These are phyloP conservation scores for Umbelopsis sp. DNA, from an alignment of 192 early-diverging fungal species.

Conservation along the genomic window DNA sequence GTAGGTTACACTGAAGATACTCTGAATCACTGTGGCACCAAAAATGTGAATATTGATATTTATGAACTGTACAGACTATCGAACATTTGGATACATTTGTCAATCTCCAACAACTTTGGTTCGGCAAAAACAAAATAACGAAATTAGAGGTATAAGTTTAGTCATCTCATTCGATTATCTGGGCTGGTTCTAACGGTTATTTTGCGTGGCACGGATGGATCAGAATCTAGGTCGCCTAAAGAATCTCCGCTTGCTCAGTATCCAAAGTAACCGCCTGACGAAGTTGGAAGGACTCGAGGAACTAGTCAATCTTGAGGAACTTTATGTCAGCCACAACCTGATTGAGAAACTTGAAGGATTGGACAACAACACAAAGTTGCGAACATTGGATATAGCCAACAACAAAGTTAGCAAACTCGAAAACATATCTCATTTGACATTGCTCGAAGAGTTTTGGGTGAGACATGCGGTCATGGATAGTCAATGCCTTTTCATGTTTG, in stretches of 20 bases:
- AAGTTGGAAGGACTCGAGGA: constrained; percentile 75
- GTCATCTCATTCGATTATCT: background rate
- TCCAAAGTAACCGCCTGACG: constrained; percentile 88
- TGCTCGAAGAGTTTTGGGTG: constrained; percentile 92
- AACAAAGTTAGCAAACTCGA: constrained; percentile 79
- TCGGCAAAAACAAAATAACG: constrained; percentile 98
- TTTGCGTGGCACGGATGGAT: background rate
- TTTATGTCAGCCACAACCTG: constrained; percentile 94
- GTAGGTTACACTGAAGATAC: constrained; percentile 39
- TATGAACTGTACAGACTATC: constrained; percentile 58
- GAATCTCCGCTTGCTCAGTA: constrained; percentile 70
- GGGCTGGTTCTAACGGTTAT: background rate
- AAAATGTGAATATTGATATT: background rate
- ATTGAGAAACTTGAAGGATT: constrained; percentile 77
- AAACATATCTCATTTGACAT: constrained; percentile 66
- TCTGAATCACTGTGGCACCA: background rate
- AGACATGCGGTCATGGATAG: constrained; percentile 33
- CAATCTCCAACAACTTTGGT: constrained; percentile 87
- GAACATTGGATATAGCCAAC: constrained; percentile 84
- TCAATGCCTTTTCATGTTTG: constrained; percentile 44
- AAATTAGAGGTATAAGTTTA: constrained; percentile 62
- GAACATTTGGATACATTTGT: constrained; percentile 81
- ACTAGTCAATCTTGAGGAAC: constrained; percentile 75
- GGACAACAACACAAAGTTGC: constrained; percentile 73
- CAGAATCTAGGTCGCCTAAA: constrained; percentile 65